These are phyloP conservation scores for Apiotrichum sp. DNA, from an alignment of 1,284 basidiomycete genomes.

Conservation along the genomic window DNA sequence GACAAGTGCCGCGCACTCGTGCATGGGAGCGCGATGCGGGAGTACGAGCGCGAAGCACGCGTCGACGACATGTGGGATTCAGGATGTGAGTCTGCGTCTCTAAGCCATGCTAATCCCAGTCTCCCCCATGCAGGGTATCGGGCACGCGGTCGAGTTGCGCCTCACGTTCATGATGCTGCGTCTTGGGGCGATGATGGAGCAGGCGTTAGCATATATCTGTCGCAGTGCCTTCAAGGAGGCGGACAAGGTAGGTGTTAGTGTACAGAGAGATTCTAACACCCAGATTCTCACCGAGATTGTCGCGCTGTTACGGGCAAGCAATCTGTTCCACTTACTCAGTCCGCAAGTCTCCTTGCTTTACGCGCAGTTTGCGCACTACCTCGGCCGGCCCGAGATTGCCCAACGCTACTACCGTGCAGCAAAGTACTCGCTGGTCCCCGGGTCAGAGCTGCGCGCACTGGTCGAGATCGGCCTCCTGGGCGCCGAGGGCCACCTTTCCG, in stretches of 20 bases:
- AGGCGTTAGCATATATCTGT: slow-evolving; percentile 27
- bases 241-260: slow-evolving; percentile 18
- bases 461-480: slow-evolving; percentile 29
- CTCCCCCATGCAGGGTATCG: slow-evolving; percentile 20
- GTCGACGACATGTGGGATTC: slow-evolving; percentile 38
- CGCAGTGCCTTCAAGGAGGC: slow-evolving; percentile 24
- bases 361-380: slow-evolving; percentile 31
- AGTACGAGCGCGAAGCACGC: slow-evolving; percentile 19
- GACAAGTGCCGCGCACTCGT: slow-evolving; percentile 22
- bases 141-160: slow-evolving; percentile 15
- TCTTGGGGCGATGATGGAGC: slow-evolving; percentile 37
- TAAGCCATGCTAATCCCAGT: slow-evolving; percentile 16
- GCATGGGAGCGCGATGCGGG: slow-evolving; percentile 21
- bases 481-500: slow-evolving; percentile 16
- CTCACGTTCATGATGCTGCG: slow-evolving; percentile 21
- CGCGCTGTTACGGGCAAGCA: slow-evolving; percentile 13
- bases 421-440: slow-evolving; percentile 17
- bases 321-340: slow-evolving; percentile 20
- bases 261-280: neutral
- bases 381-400: slow-evolving; percentile 24
- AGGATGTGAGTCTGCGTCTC: slow-evolving; percentile 28
- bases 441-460: slow-evolving; percentile 34
- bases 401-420: slow-evolving; percentile 31
- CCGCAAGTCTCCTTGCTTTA: slow-evolving; percentile 34
- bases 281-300: slow-evolving; percentile 21